A percentile compares a stretch with the other conserved stretches of the same genome.
Conservation (phyloP, 106 monocot genomes). For the Dactylorhiza incarnata region DNA sequence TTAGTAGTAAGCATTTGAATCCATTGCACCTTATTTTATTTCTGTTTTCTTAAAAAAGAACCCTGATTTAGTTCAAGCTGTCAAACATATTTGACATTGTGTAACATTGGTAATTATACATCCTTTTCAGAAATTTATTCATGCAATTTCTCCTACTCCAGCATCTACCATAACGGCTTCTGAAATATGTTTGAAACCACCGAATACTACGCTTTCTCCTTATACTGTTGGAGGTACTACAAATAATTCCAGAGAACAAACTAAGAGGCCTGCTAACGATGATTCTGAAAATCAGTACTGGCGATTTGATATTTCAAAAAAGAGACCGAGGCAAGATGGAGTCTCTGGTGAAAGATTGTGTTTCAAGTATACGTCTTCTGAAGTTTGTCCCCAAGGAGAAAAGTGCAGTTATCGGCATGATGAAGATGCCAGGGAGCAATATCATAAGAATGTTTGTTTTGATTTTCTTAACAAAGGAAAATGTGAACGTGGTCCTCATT, state of each 20-base stretch:
- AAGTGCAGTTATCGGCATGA: slow-evolving; percentile 81
- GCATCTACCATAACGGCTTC: slow-evolving; percentile 63
- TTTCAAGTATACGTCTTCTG: slow-evolving; percentile 82
- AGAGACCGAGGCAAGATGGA: slow-evolving; percentile 47
- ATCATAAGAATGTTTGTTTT: slow-evolving; percentile 85
- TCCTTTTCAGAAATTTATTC: slow-evolving; percentile 85
- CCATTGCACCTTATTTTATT: neutral
- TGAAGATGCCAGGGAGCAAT: slow-evolving; percentile 58
- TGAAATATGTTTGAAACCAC: slow-evolving; percentile 51
- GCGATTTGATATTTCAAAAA: slow-evolving; percentile 75
- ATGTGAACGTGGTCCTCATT: slow-evolving; percentile 83
- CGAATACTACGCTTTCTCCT: slow-evolving; percentile 70
- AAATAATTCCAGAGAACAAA: slow-evolving; percentile 22
- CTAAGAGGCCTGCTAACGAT: slow-evolving; percentile 27
- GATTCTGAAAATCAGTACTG: slow-evolving; percentile 58
- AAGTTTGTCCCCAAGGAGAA: slow-evolving; percentile 57
- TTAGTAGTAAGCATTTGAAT: neutral
- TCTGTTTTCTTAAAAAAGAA: neutral
- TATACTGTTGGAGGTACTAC: slow-evolving; percentile 22
- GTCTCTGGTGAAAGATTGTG: slow-evolving; percentile 44
- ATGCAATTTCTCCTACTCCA: slow-evolving; percentile 97
- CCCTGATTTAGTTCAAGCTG: neutral
- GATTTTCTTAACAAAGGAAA: slow-evolving; percentile 96
- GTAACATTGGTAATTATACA: slow-evolving; percentile 1
- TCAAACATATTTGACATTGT: neutral